A percentile compares a stretch with the other conserved stretches of the same genome.
Conservation (phyloP, 202 grass and related monocot genomes). For the Dendrocalamus latiflorus region DNA sequence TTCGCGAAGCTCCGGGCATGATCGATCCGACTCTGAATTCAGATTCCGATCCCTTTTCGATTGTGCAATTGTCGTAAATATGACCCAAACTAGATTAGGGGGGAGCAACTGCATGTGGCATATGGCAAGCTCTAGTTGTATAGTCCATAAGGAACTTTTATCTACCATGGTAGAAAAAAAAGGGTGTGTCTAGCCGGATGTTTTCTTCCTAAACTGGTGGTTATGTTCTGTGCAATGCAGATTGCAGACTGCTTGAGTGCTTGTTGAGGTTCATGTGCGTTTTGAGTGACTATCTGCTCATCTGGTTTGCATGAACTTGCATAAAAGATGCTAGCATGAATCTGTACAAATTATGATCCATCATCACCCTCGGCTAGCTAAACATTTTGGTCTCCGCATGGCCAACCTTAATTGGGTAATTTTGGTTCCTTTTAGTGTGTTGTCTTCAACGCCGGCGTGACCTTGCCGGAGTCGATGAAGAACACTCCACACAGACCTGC, state of each 20-base stretch:
- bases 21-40: background rate
- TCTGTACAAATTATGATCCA: background rate
- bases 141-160: background rate
- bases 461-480: too few relatives aligned
- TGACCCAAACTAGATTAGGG: slow-evolving; percentile 11
- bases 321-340: background rate
- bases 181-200: background rate
- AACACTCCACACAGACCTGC: too few relatives aligned
- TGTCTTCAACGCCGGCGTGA: too few relatives aligned
- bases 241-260: slow-evolving; percentile 19
- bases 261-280: background rate
- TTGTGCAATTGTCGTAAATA: background rate
- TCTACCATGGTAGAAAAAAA: background rate
- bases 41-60: background rate
- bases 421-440: too few relatives aligned
- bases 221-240: slow-evolving; percentile 23
- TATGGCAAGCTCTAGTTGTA: slow-evolving; percentile 9
- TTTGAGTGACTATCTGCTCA: background rate
- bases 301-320: background rate
- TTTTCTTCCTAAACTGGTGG: background rate
- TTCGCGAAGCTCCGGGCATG: slow-evolving; percentile 66
- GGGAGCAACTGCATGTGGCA: background rate
- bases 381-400: background rate
- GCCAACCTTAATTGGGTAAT: too few relatives aligned
- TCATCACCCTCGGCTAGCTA: background rate